Evolutionary conservation across 768 basidiomycete genomes (phyloP).

Genomic region (Mycena maculata): DNA sequence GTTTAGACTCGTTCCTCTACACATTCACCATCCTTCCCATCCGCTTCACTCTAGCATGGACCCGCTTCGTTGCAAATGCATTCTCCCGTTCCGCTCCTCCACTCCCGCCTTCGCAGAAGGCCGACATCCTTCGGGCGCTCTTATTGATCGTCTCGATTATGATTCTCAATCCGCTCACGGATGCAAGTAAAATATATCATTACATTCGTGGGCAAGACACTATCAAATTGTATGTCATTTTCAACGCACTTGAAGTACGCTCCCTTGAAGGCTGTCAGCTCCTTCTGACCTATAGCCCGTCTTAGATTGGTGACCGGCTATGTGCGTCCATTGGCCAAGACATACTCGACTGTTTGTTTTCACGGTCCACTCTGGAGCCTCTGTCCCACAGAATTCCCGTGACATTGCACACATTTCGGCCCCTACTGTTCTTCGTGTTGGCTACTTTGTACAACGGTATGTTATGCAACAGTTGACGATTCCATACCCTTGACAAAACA

Average conservation of each 20-base stretch:
- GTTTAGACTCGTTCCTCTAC: constrained; percentile 96
- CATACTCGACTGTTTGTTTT: constrained; percentile 95
- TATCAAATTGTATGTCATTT: constrained; percentile 98
- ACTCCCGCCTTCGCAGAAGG: constrained; percentile 90
- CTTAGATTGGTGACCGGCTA: constrained; percentile 91
- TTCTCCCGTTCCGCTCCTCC: constrained; percentile 62
- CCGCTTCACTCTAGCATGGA: constrained; percentile 75
- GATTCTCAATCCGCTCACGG: constrained; percentile 85
- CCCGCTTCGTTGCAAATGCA: constrained; percentile 63
- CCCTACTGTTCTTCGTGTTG: constrained; percentile 85
- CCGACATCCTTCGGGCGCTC: constrained; percentile 86
- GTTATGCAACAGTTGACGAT: neutral
- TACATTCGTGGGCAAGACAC: constrained; percentile 98
- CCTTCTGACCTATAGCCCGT: constrained; percentile 16
- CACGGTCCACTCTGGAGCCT: constrained; percentile 86
- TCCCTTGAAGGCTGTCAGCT: neutral
- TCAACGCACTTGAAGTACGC: constrained; percentile 95
- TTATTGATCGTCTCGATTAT: constrained; percentile 80
- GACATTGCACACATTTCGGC: constrained; percentile 76
- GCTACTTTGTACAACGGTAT: constrained; percentile 86
- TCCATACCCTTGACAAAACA: neutral
- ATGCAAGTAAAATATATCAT: constrained; percentile 98
- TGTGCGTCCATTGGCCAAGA: constrained; percentile 98
- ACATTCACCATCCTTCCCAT: constrained; percentile 98
- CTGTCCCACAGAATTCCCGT: constrained; percentile 72